Percentiles rank a stretch among this genome's conserved stretches.
These are phyloP conservation scores for Syzygium jambos DNA, from an alignment of 345 rosid genomes.

Conservation along the genomic window DNA sequence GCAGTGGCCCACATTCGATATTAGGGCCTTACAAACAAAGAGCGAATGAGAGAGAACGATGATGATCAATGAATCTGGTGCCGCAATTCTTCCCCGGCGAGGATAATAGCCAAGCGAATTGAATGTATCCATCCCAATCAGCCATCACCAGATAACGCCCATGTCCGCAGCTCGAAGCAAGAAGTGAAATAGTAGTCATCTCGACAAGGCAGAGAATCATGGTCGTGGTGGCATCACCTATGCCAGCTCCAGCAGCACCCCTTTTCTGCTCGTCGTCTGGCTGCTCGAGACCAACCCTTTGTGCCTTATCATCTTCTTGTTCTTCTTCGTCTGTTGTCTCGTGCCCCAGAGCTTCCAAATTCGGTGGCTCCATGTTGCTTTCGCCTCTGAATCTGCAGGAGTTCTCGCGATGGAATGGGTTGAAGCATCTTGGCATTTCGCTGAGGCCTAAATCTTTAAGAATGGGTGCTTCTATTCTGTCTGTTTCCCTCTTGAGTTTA, in stretches of 20 bases:
- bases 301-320: not conserved
- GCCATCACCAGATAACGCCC: not conserved
- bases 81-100: not conserved
- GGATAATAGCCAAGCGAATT: not conserved
- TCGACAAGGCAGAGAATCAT: not conserved
- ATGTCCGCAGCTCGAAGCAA: not conserved
- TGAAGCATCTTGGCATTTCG: conserved; percentile 66
- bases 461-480: conserved; percentile 28
- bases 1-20: not conserved
- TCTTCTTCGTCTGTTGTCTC: conserved; percentile 21
- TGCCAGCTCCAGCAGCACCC: not conserved
- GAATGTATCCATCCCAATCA: not conserved
- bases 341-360: conserved; percentile 17
- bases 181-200: not conserved
- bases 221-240: not conserved
- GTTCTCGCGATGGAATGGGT: conserved; percentile 59
- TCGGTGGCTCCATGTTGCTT: conserved; percentile 18
- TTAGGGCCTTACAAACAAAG: not conserved
- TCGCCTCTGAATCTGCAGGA: conserved; percentile 27
- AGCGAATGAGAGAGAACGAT: not conserved
- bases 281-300: not conserved
- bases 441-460: conserved; percentile 27
- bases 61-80: not conserved
- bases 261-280: not conserved
- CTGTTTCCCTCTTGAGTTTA: not conserved